Percentiles rank a stretch among this genome's conserved stretches.
These are phyloP conservation scores for Monilinia vaccinii-corymbosi DNA, from an alignment of 2,329 filamentous ascomycete genomes.

Conservation along the genomic window DNA sequence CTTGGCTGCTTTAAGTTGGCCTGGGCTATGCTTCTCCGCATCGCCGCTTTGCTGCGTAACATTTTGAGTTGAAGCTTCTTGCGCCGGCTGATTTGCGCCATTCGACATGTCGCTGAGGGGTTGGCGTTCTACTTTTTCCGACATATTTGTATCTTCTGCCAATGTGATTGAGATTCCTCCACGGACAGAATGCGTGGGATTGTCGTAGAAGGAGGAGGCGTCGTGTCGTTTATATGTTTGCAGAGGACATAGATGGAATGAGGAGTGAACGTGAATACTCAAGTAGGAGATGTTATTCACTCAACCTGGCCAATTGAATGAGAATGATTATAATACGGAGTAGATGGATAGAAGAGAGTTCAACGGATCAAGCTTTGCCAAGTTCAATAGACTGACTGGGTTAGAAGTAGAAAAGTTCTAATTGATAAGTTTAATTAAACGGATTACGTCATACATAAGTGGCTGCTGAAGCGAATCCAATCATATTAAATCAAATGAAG, in stretches of 20 bases:
- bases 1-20: constrained; percentile 16
- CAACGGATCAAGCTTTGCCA: background rate
- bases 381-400: background rate
- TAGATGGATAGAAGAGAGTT: no score
- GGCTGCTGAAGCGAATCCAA: no score
- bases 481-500: no score
- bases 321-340: no score
- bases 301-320: background rate
- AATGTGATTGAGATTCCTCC: background rate
- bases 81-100: background rate
- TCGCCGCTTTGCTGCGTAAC: background rate
- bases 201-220: background rate
- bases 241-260: background rate
- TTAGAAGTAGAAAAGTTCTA: no score
- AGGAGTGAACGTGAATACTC: background rate
- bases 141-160: background rate
- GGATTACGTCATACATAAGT: no score
- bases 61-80: background rate
- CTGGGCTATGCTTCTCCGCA: constrained; percentile 1
- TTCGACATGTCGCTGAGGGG: background rate
- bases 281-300: background rate
- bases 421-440: background rate
- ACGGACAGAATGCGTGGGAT: background rate
- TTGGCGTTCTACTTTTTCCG: constrained; percentile 3
- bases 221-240: background rate